phyloP scores from a whole-genome alignment of 1,284 basidiomycete species.

The Mycosarcoma maydis region DNA sequence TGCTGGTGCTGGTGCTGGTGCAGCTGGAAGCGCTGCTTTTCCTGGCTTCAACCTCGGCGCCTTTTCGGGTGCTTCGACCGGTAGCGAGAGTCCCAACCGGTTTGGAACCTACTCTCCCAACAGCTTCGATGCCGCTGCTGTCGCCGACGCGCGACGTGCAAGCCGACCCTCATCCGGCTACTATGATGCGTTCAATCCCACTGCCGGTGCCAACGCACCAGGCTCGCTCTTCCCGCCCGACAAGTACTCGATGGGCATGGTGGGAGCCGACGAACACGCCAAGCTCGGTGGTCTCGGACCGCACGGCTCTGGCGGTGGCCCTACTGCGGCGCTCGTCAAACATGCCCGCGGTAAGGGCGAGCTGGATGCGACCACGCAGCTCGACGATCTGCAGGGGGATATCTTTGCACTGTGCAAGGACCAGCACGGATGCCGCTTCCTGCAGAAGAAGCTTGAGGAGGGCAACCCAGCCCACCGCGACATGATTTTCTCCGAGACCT shows the following conservation, averaged over 20 bases:
- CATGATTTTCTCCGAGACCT: slow-evolving; percentile 99
- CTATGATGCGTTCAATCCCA: slow-evolving; percentile 56
- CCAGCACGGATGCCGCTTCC: slow-evolving; percentile 97
- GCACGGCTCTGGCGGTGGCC: slow-evolving; percentile 8
- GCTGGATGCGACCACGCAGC: slow-evolving; percentile 81
- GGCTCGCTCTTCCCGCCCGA: slow-evolving; percentile 40
- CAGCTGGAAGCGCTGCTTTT: slow-evolving; percentile 17
- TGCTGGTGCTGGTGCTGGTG: slow-evolving; percentile 2
- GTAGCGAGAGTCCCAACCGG: slow-evolving; percentile 46
- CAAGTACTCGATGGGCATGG: slow-evolving; percentile 50
- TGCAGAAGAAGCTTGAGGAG: slow-evolving; percentile 99
- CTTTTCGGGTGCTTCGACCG: slow-evolving; percentile 32
- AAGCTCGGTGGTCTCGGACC: slow-evolving; percentile 30
- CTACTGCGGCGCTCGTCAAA: slow-evolving; percentile 30
- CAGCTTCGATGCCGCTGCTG: slow-evolving; percentile 30
- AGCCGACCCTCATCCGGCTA: slow-evolving; percentile 53
- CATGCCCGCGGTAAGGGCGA: slow-evolving; percentile 79
- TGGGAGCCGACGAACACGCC: slow-evolving; percentile 26
- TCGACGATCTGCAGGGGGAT: slow-evolving; percentile 93
- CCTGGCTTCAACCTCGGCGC: slow-evolving; percentile 48
- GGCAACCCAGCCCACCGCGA: slow-evolving; percentile 79
- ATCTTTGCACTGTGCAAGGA: slow-evolving; percentile 95
- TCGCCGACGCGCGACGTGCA: slow-evolving; percentile 26
- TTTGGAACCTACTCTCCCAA: slow-evolving; percentile 50
- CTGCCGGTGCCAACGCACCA: slow-evolving; percentile 39